Conservation (phyloP, 768 basidiomycete species). For the Auricularia sp. region DNA sequence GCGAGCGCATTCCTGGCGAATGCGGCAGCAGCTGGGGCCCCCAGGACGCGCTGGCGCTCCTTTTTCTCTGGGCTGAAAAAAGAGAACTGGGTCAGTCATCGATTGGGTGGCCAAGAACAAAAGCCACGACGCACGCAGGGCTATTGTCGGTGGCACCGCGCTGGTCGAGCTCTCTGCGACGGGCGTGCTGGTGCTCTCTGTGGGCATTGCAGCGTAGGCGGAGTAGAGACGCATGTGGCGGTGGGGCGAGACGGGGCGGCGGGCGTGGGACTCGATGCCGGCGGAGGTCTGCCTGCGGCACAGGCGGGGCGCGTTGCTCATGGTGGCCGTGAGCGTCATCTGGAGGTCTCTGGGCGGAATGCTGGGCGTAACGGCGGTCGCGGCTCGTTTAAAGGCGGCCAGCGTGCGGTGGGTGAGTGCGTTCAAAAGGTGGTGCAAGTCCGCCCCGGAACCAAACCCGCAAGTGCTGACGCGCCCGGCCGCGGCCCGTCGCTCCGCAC, state of each 20-base stretch:
- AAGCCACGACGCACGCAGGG: neutral
- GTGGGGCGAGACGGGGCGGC: neutral
- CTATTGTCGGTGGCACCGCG: neutral
- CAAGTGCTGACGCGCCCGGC: no score
- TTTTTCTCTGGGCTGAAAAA: neutral
- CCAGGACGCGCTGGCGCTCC: slow-evolving; percentile 1
- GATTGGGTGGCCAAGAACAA: neutral
- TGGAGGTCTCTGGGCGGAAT: neutral
- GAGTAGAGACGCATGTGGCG: neutral
- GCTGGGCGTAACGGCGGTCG: neutral
- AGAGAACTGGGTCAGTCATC: neutral
- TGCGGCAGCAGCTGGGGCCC: neutral
- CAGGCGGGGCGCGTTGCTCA: neutral
- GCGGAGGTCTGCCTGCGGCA: neutral
- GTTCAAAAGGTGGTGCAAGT: neutral
- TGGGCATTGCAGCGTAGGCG: neutral
- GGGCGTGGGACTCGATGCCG: neutral
- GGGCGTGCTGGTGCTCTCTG: neutral
- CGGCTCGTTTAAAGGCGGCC: neutral
- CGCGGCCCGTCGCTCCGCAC: neutral
- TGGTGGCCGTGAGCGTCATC: neutral
- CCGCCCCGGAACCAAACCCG: no score
- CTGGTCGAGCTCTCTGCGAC: neutral
- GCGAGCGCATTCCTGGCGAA: neutral
- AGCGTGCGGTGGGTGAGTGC: neutral